A percentile compares a stretch with the other conserved stretches of the same genome.
These are phyloP conservation scores for Acer saccharum DNA, from an alignment of 345 rosid genomes.

Conservation along the genomic window DNA sequence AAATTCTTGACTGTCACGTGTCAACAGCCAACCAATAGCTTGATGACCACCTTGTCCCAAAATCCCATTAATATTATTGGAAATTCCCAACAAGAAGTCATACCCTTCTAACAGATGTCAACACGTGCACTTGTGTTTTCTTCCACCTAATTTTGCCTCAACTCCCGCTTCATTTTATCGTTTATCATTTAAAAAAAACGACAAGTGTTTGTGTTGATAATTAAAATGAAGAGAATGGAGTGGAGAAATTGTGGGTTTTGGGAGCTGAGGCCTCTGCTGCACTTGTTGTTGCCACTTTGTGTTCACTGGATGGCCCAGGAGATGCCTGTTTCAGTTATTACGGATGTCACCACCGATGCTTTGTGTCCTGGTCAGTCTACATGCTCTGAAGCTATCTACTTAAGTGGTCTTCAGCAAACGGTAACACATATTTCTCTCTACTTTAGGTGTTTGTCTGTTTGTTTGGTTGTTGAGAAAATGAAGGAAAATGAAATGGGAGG, in stretches of 20 bases:
- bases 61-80: too few species aligned
- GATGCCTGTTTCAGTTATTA: constrained; percentile 66
- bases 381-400: constrained; percentile 51
- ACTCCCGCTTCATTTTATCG: too few species aligned
- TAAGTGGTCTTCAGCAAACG: constrained; percentile 58
- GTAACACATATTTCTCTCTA: constrained; percentile 17
- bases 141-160: too few species aligned
- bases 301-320: constrained; percentile 57
- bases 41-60: too few species aligned
- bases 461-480: too few species aligned
- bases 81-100: too few species aligned
- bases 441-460: too few species aligned
- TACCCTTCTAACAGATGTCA: too few species aligned
- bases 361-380: constrained; percentile 51
- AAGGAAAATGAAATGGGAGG: too few species aligned
- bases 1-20: too few species aligned
- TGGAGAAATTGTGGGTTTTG: constrained; percentile 22
- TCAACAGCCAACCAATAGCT: too few species aligned
- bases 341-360: constrained; percentile 51
- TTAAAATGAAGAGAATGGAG: constrained; percentile 8
- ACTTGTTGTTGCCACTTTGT: constrained; percentile 49
- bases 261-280: constrained; percentile 48
- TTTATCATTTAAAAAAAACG: neutral
- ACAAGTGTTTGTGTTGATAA: neutral
- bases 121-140: too few species aligned